Evolutionary conservation across 371 early-diverging fungal species (phyloP).

Genomic region (Lichtheimia ramosa): DNA sequence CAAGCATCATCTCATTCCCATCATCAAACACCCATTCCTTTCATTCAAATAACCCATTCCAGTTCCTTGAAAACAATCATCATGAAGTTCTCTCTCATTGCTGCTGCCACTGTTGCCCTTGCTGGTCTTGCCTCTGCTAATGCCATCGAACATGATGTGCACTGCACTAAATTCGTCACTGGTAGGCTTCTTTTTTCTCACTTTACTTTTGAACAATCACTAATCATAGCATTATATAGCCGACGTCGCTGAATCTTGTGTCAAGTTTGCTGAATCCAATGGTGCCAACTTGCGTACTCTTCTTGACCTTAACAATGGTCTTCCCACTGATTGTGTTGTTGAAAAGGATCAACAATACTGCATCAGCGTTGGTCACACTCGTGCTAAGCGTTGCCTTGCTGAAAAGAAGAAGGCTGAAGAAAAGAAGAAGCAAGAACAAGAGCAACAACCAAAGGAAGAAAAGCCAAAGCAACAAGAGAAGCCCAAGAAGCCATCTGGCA

Average conservation of each 20-base stretch:
- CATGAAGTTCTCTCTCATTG: conserved; percentile 21
- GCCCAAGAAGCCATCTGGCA: conserved; percentile 7
- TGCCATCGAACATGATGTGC: conserved; percentile 4
- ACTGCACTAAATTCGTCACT: conserved; percentile 3
- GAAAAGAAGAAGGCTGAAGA: conserved; percentile 15
- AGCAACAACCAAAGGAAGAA: conserved; percentile 10
- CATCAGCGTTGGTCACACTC: conserved; percentile 11
- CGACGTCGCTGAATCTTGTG: conserved; percentile 11
- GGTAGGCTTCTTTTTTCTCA: not conserved
- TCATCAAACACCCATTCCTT: conserved; percentile 1
- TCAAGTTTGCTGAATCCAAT: conserved; percentile 12
- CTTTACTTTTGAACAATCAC: no score
- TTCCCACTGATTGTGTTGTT: conserved; percentile 16
- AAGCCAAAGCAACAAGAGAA: conserved; percentile 8
- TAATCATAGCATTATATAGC: not conserved
- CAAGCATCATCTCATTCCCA: conserved; percentile 1
- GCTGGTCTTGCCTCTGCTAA: conserved; percentile 11
- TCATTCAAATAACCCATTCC: conserved; percentile 8
- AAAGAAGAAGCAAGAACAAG: conserved; percentile 8
- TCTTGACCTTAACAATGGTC: conserved; percentile 13
- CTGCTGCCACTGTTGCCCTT: conserved; percentile 17
- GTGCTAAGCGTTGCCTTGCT: conserved; percentile 15
- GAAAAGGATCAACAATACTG: conserved; percentile 7
- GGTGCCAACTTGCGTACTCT: conserved; percentile 15
- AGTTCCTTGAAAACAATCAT: conserved; percentile 11